A percentile compares a stretch with the other conserved stretches of the same genome.
phyloP scores from a whole-genome alignment of 139 green algal species.

The Chlorella sorokiniana region DNA sequence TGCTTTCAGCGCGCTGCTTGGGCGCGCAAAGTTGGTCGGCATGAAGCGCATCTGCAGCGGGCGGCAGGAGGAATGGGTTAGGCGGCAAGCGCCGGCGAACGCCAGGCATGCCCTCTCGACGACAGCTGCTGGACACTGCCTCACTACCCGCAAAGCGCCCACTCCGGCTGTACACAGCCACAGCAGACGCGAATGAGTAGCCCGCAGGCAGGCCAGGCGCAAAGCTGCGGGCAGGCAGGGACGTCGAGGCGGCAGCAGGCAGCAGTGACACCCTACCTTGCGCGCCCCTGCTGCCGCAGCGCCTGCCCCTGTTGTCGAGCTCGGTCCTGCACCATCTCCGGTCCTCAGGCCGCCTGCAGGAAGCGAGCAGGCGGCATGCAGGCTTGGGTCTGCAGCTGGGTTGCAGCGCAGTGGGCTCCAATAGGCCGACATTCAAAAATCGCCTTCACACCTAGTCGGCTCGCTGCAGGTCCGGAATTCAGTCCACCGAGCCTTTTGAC shows the following conservation, averaged over 20 bases:
- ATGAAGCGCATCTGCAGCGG: conserved; percentile 32
- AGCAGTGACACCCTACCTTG: conserved; percentile 15
- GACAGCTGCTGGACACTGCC: not conserved
- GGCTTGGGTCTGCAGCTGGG: not conserved
- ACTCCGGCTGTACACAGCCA: too few relatives aligned
- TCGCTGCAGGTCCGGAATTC: conserved; percentile 8
- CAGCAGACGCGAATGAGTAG: not conserved
- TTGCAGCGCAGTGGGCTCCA: not conserved
- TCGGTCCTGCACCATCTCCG: conserved; percentile 9
- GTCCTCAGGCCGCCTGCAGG: conserved; percentile 9
- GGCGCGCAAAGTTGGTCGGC: conserved; percentile 36
- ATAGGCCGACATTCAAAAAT: not conserved
- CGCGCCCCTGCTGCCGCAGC: not conserved
- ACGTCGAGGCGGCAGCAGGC: not conserved
- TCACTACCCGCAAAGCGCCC: too few relatives aligned
- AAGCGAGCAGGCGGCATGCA: not conserved
- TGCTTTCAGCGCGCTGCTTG: conserved; percentile 24
- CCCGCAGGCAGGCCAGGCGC: not conserved
- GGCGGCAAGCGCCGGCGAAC: not conserved
- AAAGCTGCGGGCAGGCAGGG: not conserved
- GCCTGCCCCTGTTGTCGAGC: not conserved
- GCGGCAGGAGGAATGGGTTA: not conserved
- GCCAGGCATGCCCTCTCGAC: too few relatives aligned
- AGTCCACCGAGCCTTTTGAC: conserved; percentile 26
- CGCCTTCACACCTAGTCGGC: not conserved